These are phyloP conservation scores for Tylopilus cervinicoccineus DNA, from an alignment of 768 basidiomycete species.

Conservation along the genomic window DNA sequence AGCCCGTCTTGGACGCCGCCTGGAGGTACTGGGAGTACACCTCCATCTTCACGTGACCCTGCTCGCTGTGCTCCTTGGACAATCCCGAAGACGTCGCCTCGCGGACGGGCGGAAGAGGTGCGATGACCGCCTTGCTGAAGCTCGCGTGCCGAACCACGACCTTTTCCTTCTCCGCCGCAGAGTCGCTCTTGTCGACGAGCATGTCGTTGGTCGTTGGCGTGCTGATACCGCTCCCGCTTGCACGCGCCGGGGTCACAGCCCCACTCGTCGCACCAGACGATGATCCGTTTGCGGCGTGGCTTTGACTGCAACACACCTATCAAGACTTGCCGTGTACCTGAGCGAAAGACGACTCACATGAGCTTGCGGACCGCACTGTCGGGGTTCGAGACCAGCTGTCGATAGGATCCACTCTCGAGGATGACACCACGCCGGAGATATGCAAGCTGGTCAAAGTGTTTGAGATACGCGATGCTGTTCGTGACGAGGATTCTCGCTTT, in stretches of 20 bases:
- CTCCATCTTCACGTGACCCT: conserved; percentile 71
- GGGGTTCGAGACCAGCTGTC: conserved; percentile 51
- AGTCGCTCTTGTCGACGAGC: conserved; percentile 25
- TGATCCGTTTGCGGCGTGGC: conserved; percentile 41
- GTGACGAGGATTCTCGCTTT: conserved; percentile 87
- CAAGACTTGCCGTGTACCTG: not conserved
- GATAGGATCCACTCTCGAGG: conserved; percentile 68
- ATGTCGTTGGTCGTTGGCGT: conserved; percentile 21
- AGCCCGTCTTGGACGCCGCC: conserved; percentile 74
- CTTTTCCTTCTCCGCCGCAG: conserved; percentile 58
- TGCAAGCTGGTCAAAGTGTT: conserved; percentile 67
- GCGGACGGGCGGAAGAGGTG: conserved; percentile 37
- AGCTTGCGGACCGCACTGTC: conserved; percentile 71
- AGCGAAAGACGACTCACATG: conserved; percentile 46
- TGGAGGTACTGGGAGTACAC: conserved; percentile 79
- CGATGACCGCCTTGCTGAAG: conserved; percentile 54
- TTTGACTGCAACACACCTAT: conserved; percentile 30
- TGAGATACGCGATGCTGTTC: conserved; percentile 81
- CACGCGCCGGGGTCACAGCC: conserved; percentile 43
- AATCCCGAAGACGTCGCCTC: conserved; percentile 42
- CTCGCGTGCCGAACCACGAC: conserved; percentile 51
- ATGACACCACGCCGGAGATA: conserved; percentile 83
- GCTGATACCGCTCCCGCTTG: conserved; percentile 22
- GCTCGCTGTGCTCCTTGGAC: conserved; percentile 70
- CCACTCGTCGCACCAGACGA: conserved; percentile 43